Base-by-base conservation (phyloP, 2,329 filamentous ascomycete species). In the Ophiostoma novo-ulmi region DNA sequence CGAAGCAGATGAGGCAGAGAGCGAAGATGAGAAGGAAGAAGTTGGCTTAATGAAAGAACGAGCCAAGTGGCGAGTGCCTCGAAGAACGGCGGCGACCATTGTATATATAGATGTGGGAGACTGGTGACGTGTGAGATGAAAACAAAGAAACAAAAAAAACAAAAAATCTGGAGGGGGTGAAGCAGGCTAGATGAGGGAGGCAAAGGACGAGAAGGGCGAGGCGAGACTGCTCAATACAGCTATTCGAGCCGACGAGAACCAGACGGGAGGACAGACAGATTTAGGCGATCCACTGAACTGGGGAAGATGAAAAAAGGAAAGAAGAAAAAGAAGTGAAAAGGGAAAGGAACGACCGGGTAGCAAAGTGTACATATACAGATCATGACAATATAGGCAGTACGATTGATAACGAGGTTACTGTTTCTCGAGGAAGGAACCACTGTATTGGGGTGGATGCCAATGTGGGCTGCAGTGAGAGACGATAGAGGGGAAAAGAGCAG, bases 11-110 rank as follows among this genome's bases (percentile, higher is more conserved):
- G 69, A 64, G 5, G 67, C 66, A 35, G 66, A 61, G 10, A 31
- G 35, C 31, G 67, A 70, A 7, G 55, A 63, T 39, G 35, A 36
- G 41, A 58, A 20, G 10, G 63, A 52, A 6, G 52, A 55, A 68
- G 38, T 26, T 10, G 65, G 58, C 38, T 58, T 65, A 66, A 70
- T 44, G 61, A 72, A 48, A 11, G 69, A 72, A 52, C 67, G 67
- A 64, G 69, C 69, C 38, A 72, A 55, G 8, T 61, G 70, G 69
- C 70, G 69, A 66, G 70, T 69, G 68, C 67, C 67, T 39, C 67
- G 67, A 69, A 70, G 71, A 66, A 69, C 67, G 41, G 72, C 69
- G 52, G 70, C 38, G 36, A 70, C 71, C 73, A 73, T 74, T 52
- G 69, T 70, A 72, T 73, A 70, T 72, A 73, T 67, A 64, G 26